Evolutionary conservation across 75 land plant species (phyloP), one percentile per base, ranked within the genome.

Genomic region (Pinus tabuliformis): DNA sequence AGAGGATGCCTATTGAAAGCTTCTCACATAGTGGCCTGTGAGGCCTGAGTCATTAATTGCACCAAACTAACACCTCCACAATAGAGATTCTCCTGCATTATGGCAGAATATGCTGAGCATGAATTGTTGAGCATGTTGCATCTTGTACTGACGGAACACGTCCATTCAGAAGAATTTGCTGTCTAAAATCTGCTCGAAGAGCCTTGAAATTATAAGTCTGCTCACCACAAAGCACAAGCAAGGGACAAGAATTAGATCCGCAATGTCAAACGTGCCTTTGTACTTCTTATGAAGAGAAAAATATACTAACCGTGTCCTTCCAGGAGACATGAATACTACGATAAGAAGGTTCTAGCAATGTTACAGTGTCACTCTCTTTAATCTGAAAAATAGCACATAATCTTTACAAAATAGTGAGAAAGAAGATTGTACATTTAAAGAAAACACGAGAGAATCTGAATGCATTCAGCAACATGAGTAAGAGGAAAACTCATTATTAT

Each of bases 151-250:
- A 9, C 59, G 86, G 85, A 28, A 88, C 63, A 54, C 84, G 89
- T 26, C 90, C 94, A 83, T 93, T 93, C 33, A 96, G 83, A 63
- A 88, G 88, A 60, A 93, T 76, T 84, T 96, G 99, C 75, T 91
- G 91, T 58, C 85, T 56, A 74, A 88, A 89, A 71, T 96, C 99
- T 49, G 91, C 95, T 11, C 99, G 89, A 16, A 96, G 75, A 60
- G 94, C 88, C 73, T 82, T 88, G 85, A 88, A 96, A 11, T 76
- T 39, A 78, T 96, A 91, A 11, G 14, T 58, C 99, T 96, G 98
- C 60, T 28, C 75, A 22, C 70, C 57, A 68, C n/a, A 62, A 33
- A 60, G 80, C 58, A 20, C 15, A 79, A 28, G 59, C 45, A 70
- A 56, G 62, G 2, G 20, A 42, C 7, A 30, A 70, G 61, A 6